A percentile compares a stretch with the other conserved stretches of the same genome.
Conservation (phyloP, 441 rosid species). For the Kokia cookei region DNA sequence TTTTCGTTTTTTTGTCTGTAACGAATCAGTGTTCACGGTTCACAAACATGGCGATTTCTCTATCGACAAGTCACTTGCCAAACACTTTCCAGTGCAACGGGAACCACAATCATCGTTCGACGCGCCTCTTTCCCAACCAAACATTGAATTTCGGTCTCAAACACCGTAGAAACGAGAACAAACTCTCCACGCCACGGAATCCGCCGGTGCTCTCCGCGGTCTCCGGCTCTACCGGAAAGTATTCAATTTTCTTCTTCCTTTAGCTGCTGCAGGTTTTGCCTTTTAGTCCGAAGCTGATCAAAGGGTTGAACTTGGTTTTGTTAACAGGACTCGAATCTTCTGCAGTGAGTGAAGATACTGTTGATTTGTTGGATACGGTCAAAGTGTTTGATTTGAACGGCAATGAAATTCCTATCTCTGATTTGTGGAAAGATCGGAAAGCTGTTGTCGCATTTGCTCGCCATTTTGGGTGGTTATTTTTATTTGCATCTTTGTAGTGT, state of each 20-base stretch:
- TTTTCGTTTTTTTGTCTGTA: constrained; percentile 11
- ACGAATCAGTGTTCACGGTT: not conserved
- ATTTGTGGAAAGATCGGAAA: constrained; percentile 82
- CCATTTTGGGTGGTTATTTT: constrained; percentile 66
- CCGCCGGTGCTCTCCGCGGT: constrained; percentile 35
- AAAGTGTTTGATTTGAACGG: constrained; percentile 67
- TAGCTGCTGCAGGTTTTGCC: not conserved
- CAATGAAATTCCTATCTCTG: constrained; percentile 58
- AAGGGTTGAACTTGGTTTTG: not conserved
- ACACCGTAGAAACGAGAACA: not conserved
- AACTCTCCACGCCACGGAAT: constrained; percentile 19
- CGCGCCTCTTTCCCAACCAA: constrained; percentile 3
- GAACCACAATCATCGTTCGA: not conserved
- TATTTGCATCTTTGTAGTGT: not conserved
- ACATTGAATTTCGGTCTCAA: constrained; percentile 10
- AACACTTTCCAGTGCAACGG: constrained; percentile 18
- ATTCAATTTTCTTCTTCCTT: not conserved
- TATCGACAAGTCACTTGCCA: constrained; percentile 22
- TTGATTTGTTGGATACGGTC: constrained; percentile 45
- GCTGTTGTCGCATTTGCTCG: constrained; percentile 92
- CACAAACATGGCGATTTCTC: constrained; percentile 43
- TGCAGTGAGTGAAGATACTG: constrained; percentile 21
- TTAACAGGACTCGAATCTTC: constrained; percentile 35
- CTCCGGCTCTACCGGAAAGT: constrained; percentile 54
- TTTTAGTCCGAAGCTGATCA: not conserved